Evolutionary conservation across 1,284 basidiomycete genomes (phyloP).

Genomic region (Mixia osmundae): DNA sequence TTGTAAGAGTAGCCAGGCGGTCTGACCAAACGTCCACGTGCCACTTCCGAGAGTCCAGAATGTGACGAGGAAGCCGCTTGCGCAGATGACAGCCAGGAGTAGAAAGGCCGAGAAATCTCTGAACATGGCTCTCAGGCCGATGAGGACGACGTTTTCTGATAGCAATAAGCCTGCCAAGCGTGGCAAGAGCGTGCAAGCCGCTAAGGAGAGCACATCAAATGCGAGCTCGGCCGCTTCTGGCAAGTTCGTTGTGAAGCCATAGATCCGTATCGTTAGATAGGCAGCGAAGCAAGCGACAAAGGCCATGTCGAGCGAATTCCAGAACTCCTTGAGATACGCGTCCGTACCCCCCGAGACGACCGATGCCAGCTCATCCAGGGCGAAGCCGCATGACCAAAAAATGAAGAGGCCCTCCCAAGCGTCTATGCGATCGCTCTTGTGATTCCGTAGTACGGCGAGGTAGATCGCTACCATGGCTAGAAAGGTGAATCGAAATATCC

Average conservation of each 20-base stretch:
- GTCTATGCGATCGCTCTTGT: slow-evolving; percentile 3
- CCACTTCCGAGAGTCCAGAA: slow-evolving; percentile 11
- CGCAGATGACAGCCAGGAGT: slow-evolving; percentile 11
- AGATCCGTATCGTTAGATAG: slow-evolving; percentile 5
- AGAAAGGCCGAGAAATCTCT: slow-evolving; percentile 11
- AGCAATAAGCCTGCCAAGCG: slow-evolving; percentile 14
- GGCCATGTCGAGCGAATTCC: slow-evolving; percentile 7
- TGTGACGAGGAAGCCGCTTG: slow-evolving; percentile 14
- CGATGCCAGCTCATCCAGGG: slow-evolving; percentile 12
- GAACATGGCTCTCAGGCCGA: slow-evolving; percentile 11
- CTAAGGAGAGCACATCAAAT: neutral
- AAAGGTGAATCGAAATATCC: slow-evolving; percentile 6
- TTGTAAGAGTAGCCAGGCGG: slow-evolving; percentile 16
- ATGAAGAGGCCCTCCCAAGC: slow-evolving; percentile 13
- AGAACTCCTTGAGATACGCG: slow-evolving; percentile 4
- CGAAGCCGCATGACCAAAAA: slow-evolving; percentile 13
- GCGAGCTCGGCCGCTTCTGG: neutral
- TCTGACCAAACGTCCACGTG: slow-evolving; percentile 6
- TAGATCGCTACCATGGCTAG: slow-evolving; percentile 15
- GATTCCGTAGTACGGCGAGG: slow-evolving; percentile 7
- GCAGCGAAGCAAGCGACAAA: slow-evolving; percentile 2
- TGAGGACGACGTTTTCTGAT: slow-evolving; percentile 11
- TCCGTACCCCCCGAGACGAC: neutral
- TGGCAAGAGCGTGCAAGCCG: slow-evolving; percentile 12
- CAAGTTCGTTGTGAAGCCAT: slow-evolving; percentile 6